Percentiles rank a stretch among this genome's conserved stretches.
phyloP scores from a whole-genome alignment of 1,139 yeast species.

The Debaryomyces coudertii region DNA sequence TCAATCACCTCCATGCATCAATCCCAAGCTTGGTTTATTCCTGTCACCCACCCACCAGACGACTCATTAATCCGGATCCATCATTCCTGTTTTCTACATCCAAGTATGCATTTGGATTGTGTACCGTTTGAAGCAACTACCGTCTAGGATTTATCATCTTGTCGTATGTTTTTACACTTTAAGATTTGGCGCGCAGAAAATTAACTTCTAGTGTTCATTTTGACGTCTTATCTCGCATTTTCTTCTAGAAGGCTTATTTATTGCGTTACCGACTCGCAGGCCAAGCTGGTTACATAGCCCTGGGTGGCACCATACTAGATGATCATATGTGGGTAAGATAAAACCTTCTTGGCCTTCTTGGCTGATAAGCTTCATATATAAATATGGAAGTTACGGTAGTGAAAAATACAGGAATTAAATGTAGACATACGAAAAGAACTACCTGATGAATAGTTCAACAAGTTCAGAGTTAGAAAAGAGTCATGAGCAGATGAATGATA shows the following conservation, averaged over 20 bases:
- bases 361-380: neutral
- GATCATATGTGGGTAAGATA: neutral
- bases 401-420: neutral
- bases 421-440: neutral
- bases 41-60: neutral
- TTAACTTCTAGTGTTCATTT: neutral
- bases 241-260: neutral
- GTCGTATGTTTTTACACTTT: neutral
- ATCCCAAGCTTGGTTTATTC: neutral
- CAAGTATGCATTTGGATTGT: too few species aligned
- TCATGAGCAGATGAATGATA: constrained; percentile 15
- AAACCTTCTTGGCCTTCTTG: constrained; percentile 11
- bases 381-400: constrained; percentile 1
- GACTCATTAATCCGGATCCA: too few species aligned
- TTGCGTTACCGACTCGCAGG: neutral
- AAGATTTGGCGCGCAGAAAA: neutral
- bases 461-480: constrained; percentile 15
- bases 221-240: neutral
- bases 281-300: constrained; percentile 1
- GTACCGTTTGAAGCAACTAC: too few species aligned
- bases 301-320: neutral
- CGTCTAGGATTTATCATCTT: neutral
- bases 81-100: too few species aligned
- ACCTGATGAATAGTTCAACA: constrained; percentile 4
- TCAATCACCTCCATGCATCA: neutral